A percentile compares a stretch with the other conserved stretches of the same genome.
phyloP scores from a whole-genome alignment of 2,329 filamentous ascomycete genomes.

The Epichloe festucae region DNA sequence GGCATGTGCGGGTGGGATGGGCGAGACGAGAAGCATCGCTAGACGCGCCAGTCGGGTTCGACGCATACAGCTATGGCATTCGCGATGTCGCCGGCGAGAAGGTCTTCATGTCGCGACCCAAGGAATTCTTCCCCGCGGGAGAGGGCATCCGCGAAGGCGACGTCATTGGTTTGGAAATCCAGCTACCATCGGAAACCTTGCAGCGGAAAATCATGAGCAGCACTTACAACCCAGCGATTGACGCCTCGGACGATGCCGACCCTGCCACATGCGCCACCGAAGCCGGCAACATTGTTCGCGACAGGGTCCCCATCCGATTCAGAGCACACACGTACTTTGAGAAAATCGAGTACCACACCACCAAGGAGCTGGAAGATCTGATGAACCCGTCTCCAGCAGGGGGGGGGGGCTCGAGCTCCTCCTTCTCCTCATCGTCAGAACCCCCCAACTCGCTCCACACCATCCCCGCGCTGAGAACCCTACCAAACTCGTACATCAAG shows the following conservation, averaged over 20 bases:
- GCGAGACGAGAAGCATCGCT: conserved; percentile 67
- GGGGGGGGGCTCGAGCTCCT: conserved; percentile 22
- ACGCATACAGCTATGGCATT: conserved; percentile 87
- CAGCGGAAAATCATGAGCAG: conserved; percentile 83
- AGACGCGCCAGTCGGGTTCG: conserved; percentile 74
- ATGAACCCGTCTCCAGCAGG: conserved; percentile 53
- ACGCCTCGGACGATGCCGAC: conserved; percentile 42
- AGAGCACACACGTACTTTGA: conserved; percentile 92
- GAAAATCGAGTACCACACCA: conserved; percentile 75
- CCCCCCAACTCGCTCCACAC: conserved; percentile 60
- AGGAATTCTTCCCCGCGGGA: conserved; percentile 69
- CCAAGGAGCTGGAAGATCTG: conserved; percentile 76
- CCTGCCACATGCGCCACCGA: conserved; percentile 32
- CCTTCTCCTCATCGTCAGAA: conserved; percentile 35
- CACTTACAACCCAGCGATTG: conserved; percentile 75
- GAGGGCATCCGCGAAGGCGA: conserved; percentile 80
- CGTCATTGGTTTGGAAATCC: conserved; percentile 87
- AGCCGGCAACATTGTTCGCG: conserved; percentile 73
- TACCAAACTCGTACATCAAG: conserved; percentile 75
- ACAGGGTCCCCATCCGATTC: conserved; percentile 88
- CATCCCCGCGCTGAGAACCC: conserved; percentile 62
- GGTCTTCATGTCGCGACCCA: conserved; percentile 86
- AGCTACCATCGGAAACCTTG: conserved; percentile 69
- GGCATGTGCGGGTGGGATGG: conserved; percentile 76
- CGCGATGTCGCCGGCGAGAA: conserved; percentile 84